Base-by-base conservation (phyloP, 495 filamentous ascomycete species). In the Aspergillus funiculosus region DNA sequence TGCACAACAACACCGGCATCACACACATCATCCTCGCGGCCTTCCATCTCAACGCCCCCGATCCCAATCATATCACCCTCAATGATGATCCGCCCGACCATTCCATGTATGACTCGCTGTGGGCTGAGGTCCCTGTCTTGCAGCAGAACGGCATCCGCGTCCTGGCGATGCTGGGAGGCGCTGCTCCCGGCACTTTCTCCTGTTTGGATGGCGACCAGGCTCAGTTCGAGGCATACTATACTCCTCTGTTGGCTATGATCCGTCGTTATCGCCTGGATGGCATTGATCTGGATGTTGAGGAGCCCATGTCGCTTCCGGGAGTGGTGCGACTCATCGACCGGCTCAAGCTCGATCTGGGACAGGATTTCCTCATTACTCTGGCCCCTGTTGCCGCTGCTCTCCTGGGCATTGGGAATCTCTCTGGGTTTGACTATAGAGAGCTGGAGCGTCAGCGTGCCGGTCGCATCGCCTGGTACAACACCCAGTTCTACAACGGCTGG, bases 401-500 rank as follows among this genome's bases (percentile, higher is more conserved):
- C 4, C 61, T 74, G 21, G 71, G 71, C 6, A 60, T 74, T 19
- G 67, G 68, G 0, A 79, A 89, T 54, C 66, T 94, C 0, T 85
- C 81, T 27, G 87, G 87, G 0, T 94, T 94, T 55, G 72, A 79
- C 46, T 91, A 94, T 60, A 63, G 70, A 4, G 63, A 69, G 15
- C 72, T 91, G 24, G 84, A 89, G 58, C 64, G 71, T 15, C 71
- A 75, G 63, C 71, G 82, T 6, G 85, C 83, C 4, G 54, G 62
- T 7, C 74, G 82, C 51, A 85, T 90, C 27, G 71, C 65, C 13
- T 94, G 87, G 79, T 92, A 92, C 54, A 92, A 92, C 48, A 67
- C 79, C 10, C 88, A 92, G 58, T 92, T 92, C 56, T 94, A 94
- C 56, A 86, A 82, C 53, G 85, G 85, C 1, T 94, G 84, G 76